These are phyloP conservation scores for Monilinia aucupariae DNA, from an alignment of 2,329 filamentous ascomycete species.

Conservation along the genomic window DNA sequence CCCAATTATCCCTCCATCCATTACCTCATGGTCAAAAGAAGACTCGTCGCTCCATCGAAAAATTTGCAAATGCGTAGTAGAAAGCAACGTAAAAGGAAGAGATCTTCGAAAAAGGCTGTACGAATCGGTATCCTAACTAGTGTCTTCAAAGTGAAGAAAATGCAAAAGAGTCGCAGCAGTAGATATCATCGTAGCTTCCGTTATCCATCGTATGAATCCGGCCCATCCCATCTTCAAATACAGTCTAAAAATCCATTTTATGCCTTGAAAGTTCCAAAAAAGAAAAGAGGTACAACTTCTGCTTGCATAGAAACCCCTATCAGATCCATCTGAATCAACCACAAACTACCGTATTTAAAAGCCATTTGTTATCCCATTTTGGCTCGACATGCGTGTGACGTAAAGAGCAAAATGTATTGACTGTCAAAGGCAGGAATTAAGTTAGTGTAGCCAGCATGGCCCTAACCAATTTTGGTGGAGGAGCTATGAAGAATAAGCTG, in stretches of 20 bases:
- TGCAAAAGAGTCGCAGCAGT: background rate
- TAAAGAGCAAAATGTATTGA: background rate
- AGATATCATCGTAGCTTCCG: background rate
- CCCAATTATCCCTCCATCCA: background rate
- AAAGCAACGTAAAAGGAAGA: background rate
- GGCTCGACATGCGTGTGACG: background rate
- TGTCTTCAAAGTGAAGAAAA: background rate
- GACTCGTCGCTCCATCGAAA: background rate
- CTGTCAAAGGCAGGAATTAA: slow-evolving; percentile 33
- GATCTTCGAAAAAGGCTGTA: background rate
- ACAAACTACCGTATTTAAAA: background rate
- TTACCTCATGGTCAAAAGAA: background rate
- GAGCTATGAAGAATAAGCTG: slow-evolving; percentile 43
- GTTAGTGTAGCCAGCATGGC: slow-evolving; percentile 69
- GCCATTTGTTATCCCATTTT: slow-evolving; percentile 3
- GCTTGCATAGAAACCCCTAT: background rate
- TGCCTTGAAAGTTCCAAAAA: background rate
- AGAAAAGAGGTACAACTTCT: background rate
- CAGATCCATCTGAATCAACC: background rate
- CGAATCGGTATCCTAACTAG: background rate
- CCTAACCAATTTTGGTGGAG: slow-evolving; percentile 57
- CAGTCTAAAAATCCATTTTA: slow-evolving; percentile 5
- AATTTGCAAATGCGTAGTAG: background rate
- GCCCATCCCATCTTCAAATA: slow-evolving; percentile 4
- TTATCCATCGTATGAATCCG: slow-evolving; percentile 4